Evolutionary conservation across 257 asterid genomes (phyloP).

Genomic region (Solanum corneliomulleri): DNA sequence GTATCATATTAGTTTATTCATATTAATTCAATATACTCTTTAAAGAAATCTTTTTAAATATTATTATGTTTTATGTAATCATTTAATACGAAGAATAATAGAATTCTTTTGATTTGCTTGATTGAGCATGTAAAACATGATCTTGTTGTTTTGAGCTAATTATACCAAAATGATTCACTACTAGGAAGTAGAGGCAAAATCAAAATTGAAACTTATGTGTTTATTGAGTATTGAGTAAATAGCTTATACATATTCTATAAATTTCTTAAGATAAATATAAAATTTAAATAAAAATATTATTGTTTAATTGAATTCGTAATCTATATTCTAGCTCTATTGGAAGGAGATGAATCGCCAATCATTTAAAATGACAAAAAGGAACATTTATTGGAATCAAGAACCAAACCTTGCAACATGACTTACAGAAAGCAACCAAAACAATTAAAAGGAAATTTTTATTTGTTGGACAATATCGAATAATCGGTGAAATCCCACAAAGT

Average conservation of each 20-base stretch:
- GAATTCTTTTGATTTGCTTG: no score
- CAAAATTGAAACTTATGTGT: no score
- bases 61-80: no score
- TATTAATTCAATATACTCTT: no score
- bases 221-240: background rate
- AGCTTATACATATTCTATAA: background rate
- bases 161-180: no score
- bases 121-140: background rate
- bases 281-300: background rate
- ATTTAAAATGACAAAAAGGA: background rate
- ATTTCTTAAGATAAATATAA: background rate
- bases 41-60: no score
- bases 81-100: background rate
- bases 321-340: background rate
- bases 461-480: background rate
- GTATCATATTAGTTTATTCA: background rate
- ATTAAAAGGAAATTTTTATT: background rate
- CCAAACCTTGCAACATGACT: background rate
- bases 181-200: no score
- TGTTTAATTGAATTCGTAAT: background rate
- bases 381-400: background rate
- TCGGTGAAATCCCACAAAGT: no score
- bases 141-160: background rate
- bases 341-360: background rate
- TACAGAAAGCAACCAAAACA: background rate